phyloP scores from a whole-genome alignment of 2,329 filamentous ascomycete genomes.

The Fusarium sp. region DNA sequence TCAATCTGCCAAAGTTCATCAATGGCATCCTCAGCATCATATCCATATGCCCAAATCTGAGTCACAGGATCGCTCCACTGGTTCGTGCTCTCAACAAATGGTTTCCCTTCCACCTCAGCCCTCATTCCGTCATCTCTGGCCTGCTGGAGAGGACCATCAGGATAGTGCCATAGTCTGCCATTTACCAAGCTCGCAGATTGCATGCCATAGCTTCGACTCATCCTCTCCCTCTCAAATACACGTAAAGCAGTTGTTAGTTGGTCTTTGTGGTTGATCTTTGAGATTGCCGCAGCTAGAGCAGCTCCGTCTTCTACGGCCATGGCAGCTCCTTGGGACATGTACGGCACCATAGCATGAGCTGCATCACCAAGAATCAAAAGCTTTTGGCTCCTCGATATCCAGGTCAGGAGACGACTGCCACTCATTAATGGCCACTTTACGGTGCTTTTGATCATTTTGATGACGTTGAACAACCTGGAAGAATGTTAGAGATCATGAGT shows the following conservation, averaged over 20 bases:
- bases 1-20: too few relatives aligned
- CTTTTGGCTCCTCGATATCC: conserved; percentile 10
- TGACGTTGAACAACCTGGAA: not conserved
- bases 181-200: conserved; percentile 11
- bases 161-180: conserved; percentile 11
- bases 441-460: not conserved
- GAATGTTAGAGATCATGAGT: not conserved
- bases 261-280: not conserved
- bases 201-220: conserved; percentile 19
- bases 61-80: conserved; percentile 16
- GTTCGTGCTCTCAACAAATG: conserved; percentile 14
- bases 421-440: conserved; percentile 1
- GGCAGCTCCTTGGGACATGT: conserved; percentile 20
- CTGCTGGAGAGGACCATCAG: not conserved
- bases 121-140: conserved; percentile 16
- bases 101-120: not conserved
- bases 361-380: conserved; percentile 3
- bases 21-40: conserved; percentile 1
- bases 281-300: not conserved
- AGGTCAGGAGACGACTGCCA: not conserved
- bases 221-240: conserved; percentile 4
- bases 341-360: conserved; percentile 15
- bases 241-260: not conserved
- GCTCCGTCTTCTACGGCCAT: conserved; percentile 21
- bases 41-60: conserved; percentile 15